Evolutionary conservation across 169 alveolate genomes (phyloP), one percentile per base, ranked within the genome.

Genomic region (Eimeria tenella): DNA sequence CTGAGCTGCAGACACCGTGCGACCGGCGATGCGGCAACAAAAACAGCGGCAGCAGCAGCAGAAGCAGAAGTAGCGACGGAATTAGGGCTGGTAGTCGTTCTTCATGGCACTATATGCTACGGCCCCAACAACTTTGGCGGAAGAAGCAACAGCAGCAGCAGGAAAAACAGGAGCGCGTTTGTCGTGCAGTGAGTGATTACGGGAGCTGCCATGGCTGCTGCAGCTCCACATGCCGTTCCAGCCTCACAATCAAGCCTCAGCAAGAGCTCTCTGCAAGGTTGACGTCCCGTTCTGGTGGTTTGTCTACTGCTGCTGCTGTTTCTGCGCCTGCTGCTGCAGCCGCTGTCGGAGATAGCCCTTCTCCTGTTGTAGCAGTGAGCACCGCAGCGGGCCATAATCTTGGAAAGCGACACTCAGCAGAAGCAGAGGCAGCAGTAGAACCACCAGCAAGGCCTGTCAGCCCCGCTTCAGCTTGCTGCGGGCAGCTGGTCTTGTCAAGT

Each of bases 381-480:
- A 25, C 83, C 58, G 11, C 83, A 73, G 83, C 62, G 50, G 83
- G 83, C 10, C 83, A 25, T 58, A 31, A 58, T 11, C 50, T 42
- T 25, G 60, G 83, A 23, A 73, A 58, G 19, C 60, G 83, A 21
- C 83, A 10, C 17, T 25, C 60, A 73, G 60, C 83, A 73, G 83
- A 55, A 73, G 31, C 83, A 73, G 83, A n/a, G 6, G 83, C 83
- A 42, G 83, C 83, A 42, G 83, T 42, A 31, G 55, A 21, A 71
- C 23, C 81, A 71, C 23, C 81, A 71, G 83, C 83, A 42, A 21
- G 6, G 5, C 60, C 83, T 0, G 83, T 21, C 83, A 73, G 58
- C 53, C 60, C 60, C 50, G 62, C 83, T 42, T 55, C 62, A 73
- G 42, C 10, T 4, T 25, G 50, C 19, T 73, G 60, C 13, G 49